Percentiles rank a stretch among this genome's conserved stretches.
These are phyloP conservation scores for Isoetes engelmannii DNA, from an alignment of 83 land plant genomes.

Conservation along the genomic window DNA sequence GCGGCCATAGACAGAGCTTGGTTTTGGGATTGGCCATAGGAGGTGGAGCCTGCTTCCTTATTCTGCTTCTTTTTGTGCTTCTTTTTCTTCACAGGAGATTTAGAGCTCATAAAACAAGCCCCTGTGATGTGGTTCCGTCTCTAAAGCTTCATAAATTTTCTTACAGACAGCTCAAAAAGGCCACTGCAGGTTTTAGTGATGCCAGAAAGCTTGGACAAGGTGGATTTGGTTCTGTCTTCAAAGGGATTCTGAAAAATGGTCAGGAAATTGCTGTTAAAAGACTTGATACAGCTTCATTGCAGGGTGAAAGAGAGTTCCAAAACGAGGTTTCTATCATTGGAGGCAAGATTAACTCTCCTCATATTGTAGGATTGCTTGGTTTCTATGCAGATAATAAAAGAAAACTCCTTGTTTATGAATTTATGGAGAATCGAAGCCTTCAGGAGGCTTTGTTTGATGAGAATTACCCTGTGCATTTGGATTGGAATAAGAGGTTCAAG, in stretches of 20 bases:
- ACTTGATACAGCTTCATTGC: conserved; percentile 13
- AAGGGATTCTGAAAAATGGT: conserved; percentile 11
- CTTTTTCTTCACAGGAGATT: too few relatives aligned
- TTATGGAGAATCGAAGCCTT: conserved; percentile 9
- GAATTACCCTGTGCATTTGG: neutral
- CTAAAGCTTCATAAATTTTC: conserved; percentile 36
- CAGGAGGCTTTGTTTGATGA: conserved; percentile 9
- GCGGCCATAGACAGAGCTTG: too few relatives aligned
- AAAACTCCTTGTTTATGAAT: conserved; percentile 13
- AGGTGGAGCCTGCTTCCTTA: too few relatives aligned
- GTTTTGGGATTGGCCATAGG: too few relatives aligned
- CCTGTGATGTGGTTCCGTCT: neutral
- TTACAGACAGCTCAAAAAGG: conserved; percentile 61
- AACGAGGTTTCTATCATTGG: conserved; percentile 10
- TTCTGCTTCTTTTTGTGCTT: too few relatives aligned
- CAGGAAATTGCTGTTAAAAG: conserved; percentile 7
- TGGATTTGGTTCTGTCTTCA: conserved; percentile 13
- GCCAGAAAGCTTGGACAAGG: conserved; percentile 25
- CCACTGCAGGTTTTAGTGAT: conserved; percentile 52
- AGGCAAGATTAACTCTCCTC: neutral
- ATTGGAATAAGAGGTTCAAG: conserved; percentile 10
- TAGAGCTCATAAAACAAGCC: too few relatives aligned
- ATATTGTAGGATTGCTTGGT: conserved; percentile 2
- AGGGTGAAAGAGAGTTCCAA: conserved; percentile 13
- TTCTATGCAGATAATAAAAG: conserved; percentile 1